Base-by-base conservation (phyloP, 306 rosid species). In the Rosa multiflora region DNA sequence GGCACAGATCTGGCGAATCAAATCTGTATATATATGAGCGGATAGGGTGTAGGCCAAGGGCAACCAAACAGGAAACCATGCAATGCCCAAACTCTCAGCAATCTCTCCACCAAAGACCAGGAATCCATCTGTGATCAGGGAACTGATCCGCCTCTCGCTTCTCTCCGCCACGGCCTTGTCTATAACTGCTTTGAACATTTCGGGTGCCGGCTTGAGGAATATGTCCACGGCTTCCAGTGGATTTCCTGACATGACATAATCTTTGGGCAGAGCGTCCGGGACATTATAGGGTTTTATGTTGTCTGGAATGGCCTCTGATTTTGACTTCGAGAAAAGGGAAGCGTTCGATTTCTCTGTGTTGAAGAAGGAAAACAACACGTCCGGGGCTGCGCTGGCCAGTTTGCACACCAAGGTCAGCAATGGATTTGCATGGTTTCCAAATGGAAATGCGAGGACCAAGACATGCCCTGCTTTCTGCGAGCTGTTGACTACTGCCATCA, bases 21-120 rank as follows among this genome's bases (percentile, higher is more conserved):
- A 23, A 3, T 79, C 55, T 2, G 83, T 83, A 49, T 90, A 13
- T 7, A 88, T 44, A 67, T 76, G 86, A 10, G 84, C 84, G 13
- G 85, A 78, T 58, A 88, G 82, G 8, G 83, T 40, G 15, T n/a
- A 51, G 0, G 91, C 64, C 6, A 72, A 10, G 0, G 83, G 55
- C 3, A 37, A 0, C 94, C 89, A 90, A 64, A 83, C 26, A 0
- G 85, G 52, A 42, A 88, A 17, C 89, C 92, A 90, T 1, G 89
- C 88, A 37, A 86, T 85, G 5, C 67, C 11, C 0, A 85, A 63
- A 15, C 46, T 12, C 5, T 85, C 80, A 44, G 89, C 86, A 11
- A 85, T 18, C 80, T 64, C 73, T 49, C 43, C 44, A 13, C 23
- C 59, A 29, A 71, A 71, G 14, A 26, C 75, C 42, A 71, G 35